Conservation (phyloP, 2,329 filamentous ascomycete genomes). For the Zymoseptoria ardabiliae region DNA sequence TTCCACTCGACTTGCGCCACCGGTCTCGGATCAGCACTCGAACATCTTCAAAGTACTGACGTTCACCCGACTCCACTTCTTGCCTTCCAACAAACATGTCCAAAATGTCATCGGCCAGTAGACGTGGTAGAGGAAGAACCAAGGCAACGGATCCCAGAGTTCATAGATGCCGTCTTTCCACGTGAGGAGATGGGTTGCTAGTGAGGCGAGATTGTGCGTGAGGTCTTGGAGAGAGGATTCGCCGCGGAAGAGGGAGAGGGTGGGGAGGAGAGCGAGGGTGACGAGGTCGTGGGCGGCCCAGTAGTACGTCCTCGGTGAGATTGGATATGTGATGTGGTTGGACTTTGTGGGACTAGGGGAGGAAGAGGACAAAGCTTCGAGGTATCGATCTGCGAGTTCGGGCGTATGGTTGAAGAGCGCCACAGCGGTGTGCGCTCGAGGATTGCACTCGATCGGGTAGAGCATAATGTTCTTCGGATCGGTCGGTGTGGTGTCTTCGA, state of each 20-base stretch:
- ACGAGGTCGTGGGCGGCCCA: conserved; percentile 64
- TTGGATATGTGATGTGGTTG: conserved; percentile 17
- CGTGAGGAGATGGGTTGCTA: conserved; percentile 36
- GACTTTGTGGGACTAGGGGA: conserved; percentile 12
- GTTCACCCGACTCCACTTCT: conserved; percentile 58
- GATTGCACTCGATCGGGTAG: conserved; percentile 66
- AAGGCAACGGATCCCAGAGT: conserved; percentile 44
- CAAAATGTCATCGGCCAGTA: conserved; percentile 50
- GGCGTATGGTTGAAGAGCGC: conserved; percentile 48
- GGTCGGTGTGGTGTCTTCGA: conserved; percentile 35
- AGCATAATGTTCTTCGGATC: conserved; percentile 33
- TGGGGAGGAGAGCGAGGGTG: conserved; percentile 43
- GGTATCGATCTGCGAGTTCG: conserved; percentile 46
- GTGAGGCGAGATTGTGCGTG: conserved; percentile 23
- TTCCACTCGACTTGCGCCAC: too few relatives aligned
- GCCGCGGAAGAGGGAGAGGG: conserved; percentile 33
- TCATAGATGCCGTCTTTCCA: conserved; percentile 47
- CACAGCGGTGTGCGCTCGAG: conserved; percentile 60
- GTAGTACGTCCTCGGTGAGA: conserved; percentile 40
- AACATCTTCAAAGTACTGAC: conserved; percentile 60
- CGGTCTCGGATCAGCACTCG: conserved; percentile 24
- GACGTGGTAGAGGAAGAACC: conserved; percentile 46
- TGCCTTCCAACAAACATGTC: conserved; percentile 37
- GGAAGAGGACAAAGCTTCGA: conserved; percentile 38
- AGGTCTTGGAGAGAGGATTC: conserved; percentile 21